Evolutionary conservation across 225 moss, liverwort and hornwort genomes (phyloP).

Genomic region (Takakia lepidozioides): DNA sequence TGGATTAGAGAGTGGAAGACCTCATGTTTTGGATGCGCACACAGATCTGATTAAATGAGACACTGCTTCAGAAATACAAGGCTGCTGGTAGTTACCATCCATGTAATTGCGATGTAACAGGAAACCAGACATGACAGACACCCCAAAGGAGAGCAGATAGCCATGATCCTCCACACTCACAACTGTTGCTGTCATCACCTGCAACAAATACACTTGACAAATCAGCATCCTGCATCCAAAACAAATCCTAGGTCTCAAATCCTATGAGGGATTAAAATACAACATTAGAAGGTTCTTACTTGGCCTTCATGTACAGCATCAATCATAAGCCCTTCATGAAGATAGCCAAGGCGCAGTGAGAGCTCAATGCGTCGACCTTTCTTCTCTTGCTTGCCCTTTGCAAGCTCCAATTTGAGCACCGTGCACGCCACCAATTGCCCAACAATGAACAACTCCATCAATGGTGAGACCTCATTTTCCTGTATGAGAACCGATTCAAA

Average conservation of each 20-base stretch:
- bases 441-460: slow-evolving; percentile 34
- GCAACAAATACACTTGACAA: slow-evolving; percentile 16
- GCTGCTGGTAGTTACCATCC: slow-evolving; percentile 42
- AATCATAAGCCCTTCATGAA: slow-evolving; percentile 68
- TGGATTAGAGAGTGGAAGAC: no score
- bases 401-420: slow-evolving; percentile 44
- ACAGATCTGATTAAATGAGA: no score
- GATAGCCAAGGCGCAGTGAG: slow-evolving; percentile 57
- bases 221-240: no score
- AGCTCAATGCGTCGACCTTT: slow-evolving; percentile 76
- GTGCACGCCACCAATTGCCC: slow-evolving; percentile 53
- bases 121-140: slow-evolving; percentile 81
- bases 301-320: slow-evolving; percentile 76
- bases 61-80: no score
- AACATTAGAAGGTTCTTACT: no score
- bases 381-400: slow-evolving; percentile 35
- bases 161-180: slow-evolving; percentile 97
- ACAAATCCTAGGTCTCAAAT: no score
- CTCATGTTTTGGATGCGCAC: no score
- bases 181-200: slow-evolving; percentile 66
- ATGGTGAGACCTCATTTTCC: slow-evolving; percentile 17
- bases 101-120: slow-evolving; percentile 56
- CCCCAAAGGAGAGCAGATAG: slow-evolving; percentile 81
- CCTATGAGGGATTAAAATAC: no score
- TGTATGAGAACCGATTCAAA: no score